Evolutionary conservation across 2,329 filamentous ascomycete genomes (phyloP).

Genomic region (Phyllosticta paracitricarpa): DNA sequence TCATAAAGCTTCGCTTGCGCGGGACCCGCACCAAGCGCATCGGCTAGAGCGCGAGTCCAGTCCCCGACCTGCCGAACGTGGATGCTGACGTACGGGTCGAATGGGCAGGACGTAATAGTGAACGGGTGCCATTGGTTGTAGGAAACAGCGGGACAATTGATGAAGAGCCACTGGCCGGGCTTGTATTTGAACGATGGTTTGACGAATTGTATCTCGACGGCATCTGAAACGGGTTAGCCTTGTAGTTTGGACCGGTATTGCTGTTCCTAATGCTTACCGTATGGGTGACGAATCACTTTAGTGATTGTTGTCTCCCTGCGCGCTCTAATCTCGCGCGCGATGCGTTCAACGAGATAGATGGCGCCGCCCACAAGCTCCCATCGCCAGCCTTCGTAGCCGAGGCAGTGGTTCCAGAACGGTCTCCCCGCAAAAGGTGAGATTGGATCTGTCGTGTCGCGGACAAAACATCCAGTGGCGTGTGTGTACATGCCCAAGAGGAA

Average conservation of each 20-base stretch:
- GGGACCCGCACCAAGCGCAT: constrained; percentile 82
- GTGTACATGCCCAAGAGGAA: constrained; percentile 92
- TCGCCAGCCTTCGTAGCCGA: constrained; percentile 93
- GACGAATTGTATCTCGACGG: constrained; percentile 92
- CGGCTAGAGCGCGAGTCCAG: constrained; percentile 87
- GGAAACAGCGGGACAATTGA: constrained; percentile 84
- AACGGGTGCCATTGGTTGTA: constrained; percentile 92
- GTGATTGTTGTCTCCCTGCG: constrained; percentile 80
- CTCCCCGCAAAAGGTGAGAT: constrained; percentile 77
- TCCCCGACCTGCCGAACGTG: constrained; percentile 96
- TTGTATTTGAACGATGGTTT: constrained; percentile 98
- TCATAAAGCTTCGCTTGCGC: constrained; percentile 87
- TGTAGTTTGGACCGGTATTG: background rate
- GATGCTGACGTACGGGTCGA: constrained; percentile 86
- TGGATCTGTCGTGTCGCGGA: constrained; percentile 63
- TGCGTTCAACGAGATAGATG: constrained; percentile 75
- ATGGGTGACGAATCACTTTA: constrained; percentile 90
- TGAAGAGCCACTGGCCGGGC: constrained; percentile 94
- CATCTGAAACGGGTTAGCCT: constrained; percentile 46
- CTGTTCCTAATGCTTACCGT: constrained; percentile 48
- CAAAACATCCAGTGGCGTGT: constrained; percentile 92
- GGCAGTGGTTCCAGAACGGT: constrained; percentile 81
- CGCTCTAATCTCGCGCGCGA: constrained; percentile 84
- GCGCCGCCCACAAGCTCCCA: constrained; percentile 87
- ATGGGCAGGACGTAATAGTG: constrained; percentile 96